A percentile compares a stretch with the other conserved stretches of the same genome.
Evolutionary conservation across 768 basidiomycete species (phyloP).

Genomic region (Macrocybe gigantea): DNA sequence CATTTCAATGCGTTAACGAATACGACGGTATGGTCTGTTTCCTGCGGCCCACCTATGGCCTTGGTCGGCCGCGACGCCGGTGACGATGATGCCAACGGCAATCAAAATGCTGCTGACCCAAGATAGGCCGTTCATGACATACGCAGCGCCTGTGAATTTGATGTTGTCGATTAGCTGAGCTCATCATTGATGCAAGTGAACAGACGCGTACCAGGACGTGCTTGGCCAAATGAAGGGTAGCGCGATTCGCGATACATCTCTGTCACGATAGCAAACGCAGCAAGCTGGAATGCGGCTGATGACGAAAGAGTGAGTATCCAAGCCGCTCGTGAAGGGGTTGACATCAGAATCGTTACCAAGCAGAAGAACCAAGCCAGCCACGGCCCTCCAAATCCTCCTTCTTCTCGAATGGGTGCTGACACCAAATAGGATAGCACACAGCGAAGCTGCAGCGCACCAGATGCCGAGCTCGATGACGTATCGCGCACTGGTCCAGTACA

Average conservation of each 20-base stretch:
- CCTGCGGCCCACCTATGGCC: constrained; percentile 75
- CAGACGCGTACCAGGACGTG: constrained; percentile 46
- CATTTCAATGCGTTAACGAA: constrained; percentile 8
- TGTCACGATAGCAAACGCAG: constrained; percentile 59
- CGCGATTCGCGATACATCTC: constrained; percentile 44
- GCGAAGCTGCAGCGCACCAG: constrained; percentile 55
- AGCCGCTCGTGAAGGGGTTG: background rate
- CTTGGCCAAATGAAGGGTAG: constrained; percentile 48
- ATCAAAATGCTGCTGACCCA: constrained; percentile 57
- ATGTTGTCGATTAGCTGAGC: background rate
- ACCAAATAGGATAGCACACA: constrained; percentile 57
- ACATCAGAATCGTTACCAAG: constrained; percentile 38
- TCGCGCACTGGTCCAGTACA: constrained; percentile 64
- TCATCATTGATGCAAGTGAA: background rate
- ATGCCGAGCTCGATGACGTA: constrained; percentile 61
- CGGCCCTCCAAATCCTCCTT: constrained; percentile 71
- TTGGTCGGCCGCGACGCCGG: constrained; percentile 56
- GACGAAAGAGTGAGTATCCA: background rate
- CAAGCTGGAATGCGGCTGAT: constrained; percentile 53
- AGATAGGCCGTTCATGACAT: constrained; percentile 50
- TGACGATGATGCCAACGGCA: constrained; percentile 47
- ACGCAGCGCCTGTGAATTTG: constrained; percentile 45
- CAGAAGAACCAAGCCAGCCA: constrained; percentile 56
- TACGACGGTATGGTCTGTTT: constrained; percentile 55
- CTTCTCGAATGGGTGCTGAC: constrained; percentile 69